phyloP scores from a whole-genome alignment of 1,284 basidiomycete species.

The Melampsora americana region DNA sequence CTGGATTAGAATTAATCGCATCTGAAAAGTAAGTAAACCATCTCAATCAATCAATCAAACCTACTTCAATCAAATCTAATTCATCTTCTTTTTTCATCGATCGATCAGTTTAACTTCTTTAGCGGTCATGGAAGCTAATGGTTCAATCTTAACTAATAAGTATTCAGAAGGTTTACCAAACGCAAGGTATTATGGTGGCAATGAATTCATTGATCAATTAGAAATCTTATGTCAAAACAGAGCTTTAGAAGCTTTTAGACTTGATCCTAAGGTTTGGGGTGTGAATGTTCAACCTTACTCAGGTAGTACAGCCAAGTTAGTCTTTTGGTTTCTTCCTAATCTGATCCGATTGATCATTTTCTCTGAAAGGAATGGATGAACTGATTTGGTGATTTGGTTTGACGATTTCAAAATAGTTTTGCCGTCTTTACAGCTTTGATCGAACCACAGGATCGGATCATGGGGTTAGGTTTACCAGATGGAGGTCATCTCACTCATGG shows the following conservation, averaged over 20 bases:
- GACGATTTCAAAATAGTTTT: slow-evolving; percentile 66
- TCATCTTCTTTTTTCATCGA: slow-evolving; percentile 5
- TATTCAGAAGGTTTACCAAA: slow-evolving; percentile 62
- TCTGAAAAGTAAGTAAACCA: slow-evolving; percentile 65
- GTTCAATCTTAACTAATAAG: slow-evolving; percentile 71
- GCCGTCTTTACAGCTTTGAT: slow-evolving; percentile 94
- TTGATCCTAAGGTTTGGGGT: slow-evolving; percentile 86
- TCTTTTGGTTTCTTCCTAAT: not conserved
- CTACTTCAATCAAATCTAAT: too few species aligned
- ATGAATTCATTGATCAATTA: slow-evolving; percentile 91
- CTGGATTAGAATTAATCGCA: slow-evolving; percentile 92
- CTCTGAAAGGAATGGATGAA: not conserved
- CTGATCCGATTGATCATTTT: not conserved
- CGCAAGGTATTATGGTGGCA: slow-evolving; percentile 96
- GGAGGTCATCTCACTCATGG: slow-evolving; percentile 98
- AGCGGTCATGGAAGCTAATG: slow-evolving; percentile 96
- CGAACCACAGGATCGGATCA: slow-evolving; percentile 95
- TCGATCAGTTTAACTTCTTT: slow-evolving; percentile 75
- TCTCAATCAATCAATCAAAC: slow-evolving; percentile 43
- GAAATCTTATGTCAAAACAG: slow-evolving; percentile 92
- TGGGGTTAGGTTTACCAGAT: slow-evolving; percentile 98
- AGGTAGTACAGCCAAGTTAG: slow-evolving; percentile 53
- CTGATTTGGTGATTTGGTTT: not conserved
- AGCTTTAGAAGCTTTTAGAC: slow-evolving; percentile 92
- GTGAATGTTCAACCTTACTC: slow-evolving; percentile 99